Conservation (phyloP, 2,329 filamentous ascomycete species). For the Talaromyces sp. region DNA sequence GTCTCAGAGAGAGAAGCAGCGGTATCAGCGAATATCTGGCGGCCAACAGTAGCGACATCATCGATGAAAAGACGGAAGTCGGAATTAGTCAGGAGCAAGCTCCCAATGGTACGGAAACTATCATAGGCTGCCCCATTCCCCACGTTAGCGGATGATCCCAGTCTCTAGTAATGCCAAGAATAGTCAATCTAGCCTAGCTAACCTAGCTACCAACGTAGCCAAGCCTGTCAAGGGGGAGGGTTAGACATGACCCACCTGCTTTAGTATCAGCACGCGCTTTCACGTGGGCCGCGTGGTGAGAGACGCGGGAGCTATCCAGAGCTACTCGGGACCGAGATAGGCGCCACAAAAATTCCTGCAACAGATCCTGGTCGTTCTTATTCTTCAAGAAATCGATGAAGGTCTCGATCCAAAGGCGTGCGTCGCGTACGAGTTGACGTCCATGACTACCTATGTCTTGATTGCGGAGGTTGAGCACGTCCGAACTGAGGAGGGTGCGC, state of each 20-base stretch:
- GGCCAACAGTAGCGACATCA: slow-evolving; percentile 75
- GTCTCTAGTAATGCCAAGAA: neutral
- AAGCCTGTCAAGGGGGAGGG: neutral
- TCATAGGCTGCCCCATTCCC: slow-evolving; percentile 63
- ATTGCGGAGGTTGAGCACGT: slow-evolving; percentile 75
- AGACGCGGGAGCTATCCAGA: slow-evolving; percentile 67
- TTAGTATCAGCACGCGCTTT: slow-evolving; percentile 71
- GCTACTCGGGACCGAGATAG: slow-evolving; percentile 72
- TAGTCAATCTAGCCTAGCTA: slow-evolving; percentile 2
- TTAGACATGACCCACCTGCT: slow-evolving; percentile 56
- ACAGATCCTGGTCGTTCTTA: slow-evolving; percentile 82
- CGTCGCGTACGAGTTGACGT: slow-evolving; percentile 69
- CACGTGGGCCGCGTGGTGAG: slow-evolving; percentile 61
- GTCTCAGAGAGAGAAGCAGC: slow-evolving; percentile 76
- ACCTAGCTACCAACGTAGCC: neutral
- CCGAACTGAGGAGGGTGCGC: slow-evolving; percentile 74
- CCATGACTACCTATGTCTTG: slow-evolving; percentile 77
- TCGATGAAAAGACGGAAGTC: slow-evolving; percentile 86
- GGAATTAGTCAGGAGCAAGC: slow-evolving; percentile 82
- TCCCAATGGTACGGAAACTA: slow-evolving; percentile 80
- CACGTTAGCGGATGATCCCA: slow-evolving; percentile 16
- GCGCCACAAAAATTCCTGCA: slow-evolving; percentile 92
- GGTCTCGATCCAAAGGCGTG: slow-evolving; percentile 72
- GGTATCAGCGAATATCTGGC: slow-evolving; percentile 84
- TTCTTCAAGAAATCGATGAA: slow-evolving; percentile 79